phyloP scores from a whole-genome alignment of 345 rosid genomes.

The Hypericum perforatum region DNA sequence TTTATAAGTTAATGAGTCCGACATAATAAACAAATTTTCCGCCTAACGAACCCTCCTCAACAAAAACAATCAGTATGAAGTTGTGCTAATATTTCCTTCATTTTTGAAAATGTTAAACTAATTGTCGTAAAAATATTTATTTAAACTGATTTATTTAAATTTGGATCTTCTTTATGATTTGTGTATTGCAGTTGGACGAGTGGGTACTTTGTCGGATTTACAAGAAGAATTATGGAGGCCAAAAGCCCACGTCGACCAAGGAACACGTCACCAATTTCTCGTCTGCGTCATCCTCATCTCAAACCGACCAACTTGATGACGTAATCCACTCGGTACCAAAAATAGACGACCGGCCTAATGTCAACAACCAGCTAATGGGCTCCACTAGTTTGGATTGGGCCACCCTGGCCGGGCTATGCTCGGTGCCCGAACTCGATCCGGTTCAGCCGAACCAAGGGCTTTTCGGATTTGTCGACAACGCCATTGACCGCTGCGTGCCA shows the following conservation, averaged over 20 bases:
- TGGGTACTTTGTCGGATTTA: slow-evolving; percentile 96
- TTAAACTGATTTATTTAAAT: no score
- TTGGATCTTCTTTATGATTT: no score
- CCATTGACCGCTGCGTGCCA: slow-evolving; percentile 24
- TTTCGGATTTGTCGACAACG: slow-evolving; percentile 17
- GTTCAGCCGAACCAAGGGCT: slow-evolving; percentile 21
- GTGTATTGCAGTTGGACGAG: slow-evolving; percentile 59
- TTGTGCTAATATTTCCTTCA: no score
- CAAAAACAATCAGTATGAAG: no score
- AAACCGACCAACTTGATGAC: slow-evolving; percentile 45
- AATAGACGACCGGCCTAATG: slow-evolving; percentile 38
- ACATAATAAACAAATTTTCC: no score
- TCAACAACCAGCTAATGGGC: slow-evolving; percentile 19
- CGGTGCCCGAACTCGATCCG: slow-evolving; percentile 32
- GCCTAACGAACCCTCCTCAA: no score
- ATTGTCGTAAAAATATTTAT: no score
- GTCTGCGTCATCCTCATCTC: slow-evolving; percentile 54
- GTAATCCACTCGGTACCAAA: slow-evolving; percentile 62
- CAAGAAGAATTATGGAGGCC: slow-evolving; percentile 61
- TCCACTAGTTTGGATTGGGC: slow-evolving; percentile 72
- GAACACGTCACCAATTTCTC: slow-evolving; percentile 57
- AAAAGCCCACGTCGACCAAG: slow-evolving; percentile 41
- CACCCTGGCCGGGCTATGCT: slow-evolving; percentile 42
- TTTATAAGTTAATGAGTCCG: no score
- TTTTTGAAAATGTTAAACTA: no score